phyloP scores from a whole-genome alignment of 768 basidiomycete genomes.

The Boletales sp. region DNA sequence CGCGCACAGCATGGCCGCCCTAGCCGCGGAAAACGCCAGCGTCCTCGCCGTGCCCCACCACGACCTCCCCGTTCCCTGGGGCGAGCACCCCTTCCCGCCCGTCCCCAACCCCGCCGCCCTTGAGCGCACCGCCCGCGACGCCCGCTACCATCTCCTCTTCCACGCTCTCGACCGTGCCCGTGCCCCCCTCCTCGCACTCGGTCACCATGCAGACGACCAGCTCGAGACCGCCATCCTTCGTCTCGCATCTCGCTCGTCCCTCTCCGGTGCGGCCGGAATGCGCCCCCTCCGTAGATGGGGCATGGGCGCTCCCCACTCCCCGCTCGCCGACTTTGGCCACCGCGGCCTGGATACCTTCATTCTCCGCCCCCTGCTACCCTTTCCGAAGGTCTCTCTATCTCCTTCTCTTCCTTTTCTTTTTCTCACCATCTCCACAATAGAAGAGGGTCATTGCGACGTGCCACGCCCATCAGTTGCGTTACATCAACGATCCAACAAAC shows the following conservation, averaged over 20 bases:
- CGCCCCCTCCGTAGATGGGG: conserved; percentile 66
- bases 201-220: conserved; percentile 82
- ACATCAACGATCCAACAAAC: conserved; percentile 68
- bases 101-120: conserved; percentile 42
- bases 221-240: conserved; percentile 79
- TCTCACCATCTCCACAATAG: conserved; percentile 34
- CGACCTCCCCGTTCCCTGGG: conserved; percentile 56
- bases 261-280: conserved; percentile 66
- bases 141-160: conserved; percentile 54
- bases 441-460: conserved; percentile 81
- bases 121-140: conserved; percentile 56
- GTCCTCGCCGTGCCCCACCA: conserved; percentile 44
- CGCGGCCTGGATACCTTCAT: conserved; percentile 68
- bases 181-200: conserved; percentile 52
- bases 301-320: conserved; percentile 51
- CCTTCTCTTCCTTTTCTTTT: background rate
- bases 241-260: conserved; percentile 52
- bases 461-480: conserved; percentile 54
- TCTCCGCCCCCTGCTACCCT: conserved; percentile 62
- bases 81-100: conserved; percentile 44
- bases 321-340: conserved; percentile 42
- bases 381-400: conserved; percentile 55
- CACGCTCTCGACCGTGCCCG: conserved; percentile 38
- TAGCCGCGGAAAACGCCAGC: conserved; percentile 42
- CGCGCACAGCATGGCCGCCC: conserved; percentile 53